A percentile compares a stretch with the other conserved stretches of the same genome.
phyloP scores from a whole-genome alignment of 2,329 filamentous ascomycete genomes.

The Passalora sequoiae region DNA sequence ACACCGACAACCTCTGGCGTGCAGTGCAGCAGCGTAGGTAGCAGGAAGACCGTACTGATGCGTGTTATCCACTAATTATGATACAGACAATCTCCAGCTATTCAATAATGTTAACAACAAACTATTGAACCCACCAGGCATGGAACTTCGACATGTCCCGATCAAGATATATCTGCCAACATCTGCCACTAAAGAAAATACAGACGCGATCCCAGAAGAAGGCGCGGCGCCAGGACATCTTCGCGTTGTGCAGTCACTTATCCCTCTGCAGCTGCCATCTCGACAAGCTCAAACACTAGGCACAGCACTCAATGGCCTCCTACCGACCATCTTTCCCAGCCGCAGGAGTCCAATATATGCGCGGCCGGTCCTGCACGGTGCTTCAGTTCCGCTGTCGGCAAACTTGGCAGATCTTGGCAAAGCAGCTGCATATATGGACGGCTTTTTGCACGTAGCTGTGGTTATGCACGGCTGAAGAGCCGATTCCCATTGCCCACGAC shows the following conservation, averaged over 20 bases:
- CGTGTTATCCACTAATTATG: constrained; percentile 6
- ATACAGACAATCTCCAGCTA: constrained; percentile 62
- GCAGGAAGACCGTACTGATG: not conserved
- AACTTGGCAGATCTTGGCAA: constrained; percentile 77
- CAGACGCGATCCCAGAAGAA: constrained; percentile 32
- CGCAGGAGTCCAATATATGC: constrained; percentile 78
- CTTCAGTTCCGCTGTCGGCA: constrained; percentile 71
- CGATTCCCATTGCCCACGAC: too few relatives aligned
- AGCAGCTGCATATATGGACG: constrained; percentile 82
- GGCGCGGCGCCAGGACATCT: constrained; percentile 37
- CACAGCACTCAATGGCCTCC: constrained; percentile 64
- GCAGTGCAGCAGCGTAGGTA: constrained; percentile 65
- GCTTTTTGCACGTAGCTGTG: constrained; percentile 81
- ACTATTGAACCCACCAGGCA: constrained; percentile 67
- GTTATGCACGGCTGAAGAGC: constrained; percentile 62
- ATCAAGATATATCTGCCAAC: constrained; percentile 77
- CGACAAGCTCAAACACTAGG: constrained; percentile 66
- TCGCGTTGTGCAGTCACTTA: constrained; percentile 63
- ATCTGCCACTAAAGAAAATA: constrained; percentile 35
- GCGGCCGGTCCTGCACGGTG: constrained; percentile 79
- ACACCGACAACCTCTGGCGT: constrained; percentile 78
- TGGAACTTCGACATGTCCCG: constrained; percentile 75
- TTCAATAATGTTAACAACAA: constrained; percentile 72
- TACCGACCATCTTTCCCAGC: constrained; percentile 83
- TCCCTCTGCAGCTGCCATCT: constrained; percentile 48